Percentiles rank a stretch among this genome's conserved stretches.
These are phyloP conservation scores for Thermomucor indicae-seudaticae DNA, from an alignment of 371 early-diverging fungal species.

Conservation along the genomic window DNA sequence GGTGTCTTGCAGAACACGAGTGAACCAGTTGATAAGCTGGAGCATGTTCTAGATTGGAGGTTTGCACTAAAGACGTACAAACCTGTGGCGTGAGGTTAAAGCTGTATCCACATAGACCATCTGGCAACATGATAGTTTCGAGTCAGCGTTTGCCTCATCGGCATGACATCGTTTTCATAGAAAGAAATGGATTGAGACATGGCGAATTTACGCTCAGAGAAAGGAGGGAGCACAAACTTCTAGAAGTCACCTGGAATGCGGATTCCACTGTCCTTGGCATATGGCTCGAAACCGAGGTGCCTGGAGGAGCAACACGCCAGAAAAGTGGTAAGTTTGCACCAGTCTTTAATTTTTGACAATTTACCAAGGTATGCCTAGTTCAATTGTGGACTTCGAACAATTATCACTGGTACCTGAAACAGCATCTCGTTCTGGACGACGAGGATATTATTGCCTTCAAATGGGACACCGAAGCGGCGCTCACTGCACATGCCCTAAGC, in stretches of 20 bases:
- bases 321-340: constrained; percentile 21
- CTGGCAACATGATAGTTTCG: constrained; percentile 85
- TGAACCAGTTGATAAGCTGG: constrained; percentile 79
- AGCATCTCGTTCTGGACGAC: constrained; percentile 52
- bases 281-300: constrained; percentile 45
- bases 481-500: constrained; percentile 56
- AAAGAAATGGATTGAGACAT: constrained; percentile 92
- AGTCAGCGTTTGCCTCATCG: constrained; percentile 78
- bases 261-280: constrained; percentile 87
- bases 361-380: constrained; percentile 28
- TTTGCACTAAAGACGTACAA: constrained; percentile 4
- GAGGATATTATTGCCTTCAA: constrained; percentile 41
- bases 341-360: neutral
- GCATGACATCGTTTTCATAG: constrained; percentile 90
- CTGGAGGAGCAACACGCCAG: constrained; percentile 17
- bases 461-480: constrained; percentile 74
- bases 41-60: constrained; percentile 81
- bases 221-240: constrained; percentile 32
- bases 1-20: constrained; percentile 76
- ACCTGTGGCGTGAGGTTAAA: neutral
- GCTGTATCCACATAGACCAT: constrained; percentile 52
- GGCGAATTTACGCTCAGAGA: constrained; percentile 86
- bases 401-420: constrained; percentile 96
- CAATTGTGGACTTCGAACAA: constrained; percentile 93
- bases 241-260: constrained; percentile 79